Percentiles rank a stretch among this genome's conserved stretches.
Conservation (phyloP, 2,329 filamentous ascomycete species). For the Coniella vitis region DNA sequence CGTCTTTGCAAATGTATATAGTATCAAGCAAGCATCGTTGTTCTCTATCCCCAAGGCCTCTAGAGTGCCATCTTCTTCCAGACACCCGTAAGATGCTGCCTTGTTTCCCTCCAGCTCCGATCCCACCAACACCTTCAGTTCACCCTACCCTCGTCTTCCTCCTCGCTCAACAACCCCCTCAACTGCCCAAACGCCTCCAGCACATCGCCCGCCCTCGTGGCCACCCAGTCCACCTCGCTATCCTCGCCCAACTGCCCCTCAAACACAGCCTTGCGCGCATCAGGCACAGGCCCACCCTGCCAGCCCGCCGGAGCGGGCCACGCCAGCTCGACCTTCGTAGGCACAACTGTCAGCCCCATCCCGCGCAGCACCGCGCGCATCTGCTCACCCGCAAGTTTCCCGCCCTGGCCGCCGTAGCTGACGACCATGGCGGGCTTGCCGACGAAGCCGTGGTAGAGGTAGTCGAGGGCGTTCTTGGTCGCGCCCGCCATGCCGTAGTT, state of each 20-base stretch:
- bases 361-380: constrained; percentile 18
- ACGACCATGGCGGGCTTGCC: constrained; percentile 48
- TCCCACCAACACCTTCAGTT: background rate
- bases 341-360: constrained; percentile 17
- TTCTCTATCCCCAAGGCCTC: too few species aligned
- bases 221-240: constrained; percentile 3
- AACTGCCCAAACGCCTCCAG: constrained; percentile 6
- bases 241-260: constrained; percentile 7
- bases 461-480: constrained; percentile 58
- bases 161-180: background rate
- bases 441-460: constrained; percentile 51
- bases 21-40: too few species aligned
- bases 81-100: background rate
- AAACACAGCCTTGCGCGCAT: background rate
- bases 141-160: background rate
- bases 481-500: constrained; percentile 48
- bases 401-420: constrained; percentile 37
- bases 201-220: constrained; percentile 1
- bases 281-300: constrained; percentile 1
- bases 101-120: background rate
- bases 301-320: too few species aligned
- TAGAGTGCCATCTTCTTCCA: too few species aligned
- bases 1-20: too few species aligned
- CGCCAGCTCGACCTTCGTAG: constrained; percentile 6
- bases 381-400: constrained; percentile 21